Conservation (phyloP, 1,139 yeast genomes). For the Magnusiomyces fungicola region DNA sequence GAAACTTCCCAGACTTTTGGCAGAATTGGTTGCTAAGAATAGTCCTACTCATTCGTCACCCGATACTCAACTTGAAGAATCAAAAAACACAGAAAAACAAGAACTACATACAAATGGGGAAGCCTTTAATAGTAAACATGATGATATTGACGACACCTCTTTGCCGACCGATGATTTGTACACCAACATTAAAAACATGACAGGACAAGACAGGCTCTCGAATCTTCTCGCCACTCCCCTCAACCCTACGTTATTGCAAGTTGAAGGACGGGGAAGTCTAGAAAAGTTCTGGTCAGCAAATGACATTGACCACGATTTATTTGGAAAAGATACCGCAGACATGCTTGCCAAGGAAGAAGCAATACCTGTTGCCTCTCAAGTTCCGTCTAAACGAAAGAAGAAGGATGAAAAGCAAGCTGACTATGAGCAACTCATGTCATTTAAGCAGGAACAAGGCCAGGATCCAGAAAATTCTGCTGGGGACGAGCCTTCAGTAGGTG, state of each 20-base stretch:
- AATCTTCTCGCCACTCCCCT: conserved; percentile 10
- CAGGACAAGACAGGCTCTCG: conserved; percentile 18
- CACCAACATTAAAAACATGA: conserved; percentile 22
- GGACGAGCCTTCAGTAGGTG: conserved; percentile 1
- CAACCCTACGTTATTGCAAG: conserved; percentile 4
- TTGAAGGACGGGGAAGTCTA: conserved; percentile 16
- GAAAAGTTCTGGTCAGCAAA: conserved; percentile 6
- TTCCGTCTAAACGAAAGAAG: conserved; percentile 2
- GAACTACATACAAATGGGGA: too few relatives aligned
- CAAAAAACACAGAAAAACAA: too few relatives aligned
- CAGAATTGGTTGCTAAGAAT: too few relatives aligned
- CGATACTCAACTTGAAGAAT: too few relatives aligned
- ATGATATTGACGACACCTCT: too few relatives aligned
- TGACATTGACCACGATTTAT: conserved; percentile 10
- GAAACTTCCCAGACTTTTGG: conserved; percentile 9
- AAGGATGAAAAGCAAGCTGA: conserved; percentile 2
- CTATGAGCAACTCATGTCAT: not conserved
- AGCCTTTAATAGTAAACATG: too few relatives aligned
- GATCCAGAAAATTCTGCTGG: not conserved
- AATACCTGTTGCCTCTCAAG: not conserved
- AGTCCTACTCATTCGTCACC: too few relatives aligned
- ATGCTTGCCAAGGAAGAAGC: conserved; percentile 6
- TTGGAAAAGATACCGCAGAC: conserved; percentile 12
- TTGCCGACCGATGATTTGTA: conserved; percentile 15
- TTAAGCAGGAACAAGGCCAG: not conserved